A percentile compares a stretch with the other conserved stretches of the same genome.
phyloP scores from a whole-genome alignment of 352 stramenopile genomes.

The Phytophthora agathidicida region DNA sequence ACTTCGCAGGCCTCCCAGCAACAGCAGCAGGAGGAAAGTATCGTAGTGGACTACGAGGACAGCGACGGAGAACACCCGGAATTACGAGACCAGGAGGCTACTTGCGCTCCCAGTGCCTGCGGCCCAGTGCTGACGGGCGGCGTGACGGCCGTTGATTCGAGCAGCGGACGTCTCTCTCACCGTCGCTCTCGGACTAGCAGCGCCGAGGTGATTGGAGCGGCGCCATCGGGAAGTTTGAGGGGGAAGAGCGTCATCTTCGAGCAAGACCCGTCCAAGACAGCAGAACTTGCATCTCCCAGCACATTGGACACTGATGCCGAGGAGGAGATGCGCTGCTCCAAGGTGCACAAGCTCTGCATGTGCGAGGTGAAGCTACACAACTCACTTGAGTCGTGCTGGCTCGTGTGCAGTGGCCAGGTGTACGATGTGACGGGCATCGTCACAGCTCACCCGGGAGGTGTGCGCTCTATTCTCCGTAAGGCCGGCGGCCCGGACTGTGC shows the following conservation, averaged over 20 bases:
- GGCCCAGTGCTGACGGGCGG: constrained; percentile 39
- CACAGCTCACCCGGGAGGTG: constrained; percentile 75
- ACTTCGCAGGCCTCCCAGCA: constrained; percentile 1
- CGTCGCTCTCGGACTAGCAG: constrained; percentile 43
- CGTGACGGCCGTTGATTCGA: constrained; percentile 7
- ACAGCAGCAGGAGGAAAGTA: constrained; percentile 32
- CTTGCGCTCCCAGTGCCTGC: constrained; percentile 57
- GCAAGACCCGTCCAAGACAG: constrained; percentile 14
- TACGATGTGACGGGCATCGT: constrained; percentile 89
- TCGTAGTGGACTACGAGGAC: constrained; percentile 72
- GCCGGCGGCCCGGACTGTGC: constrained; percentile 75
- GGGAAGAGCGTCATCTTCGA: constrained; percentile 45
- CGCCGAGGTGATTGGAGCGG: constrained; percentile 1
- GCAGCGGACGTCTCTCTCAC: constrained; percentile 6
- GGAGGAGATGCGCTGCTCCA: constrained; percentile 54
- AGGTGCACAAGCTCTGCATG: constrained; percentile 71
- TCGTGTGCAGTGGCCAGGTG: constrained; percentile 91
- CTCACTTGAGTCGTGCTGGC: constrained; percentile 93
- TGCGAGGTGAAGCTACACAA: constrained; percentile 89
- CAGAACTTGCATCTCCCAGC: constrained; percentile 10
- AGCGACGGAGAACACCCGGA: constrained; percentile 23
- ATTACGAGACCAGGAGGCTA: constrained; percentile 7
- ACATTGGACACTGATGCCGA: constrained; percentile 28
- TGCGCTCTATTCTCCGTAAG: constrained; percentile 81
- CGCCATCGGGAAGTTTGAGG: constrained; percentile 11